phyloP scores from a whole-genome alignment of 2,329 filamentous ascomycete genomes.

The Fusarium sp. region DNA sequence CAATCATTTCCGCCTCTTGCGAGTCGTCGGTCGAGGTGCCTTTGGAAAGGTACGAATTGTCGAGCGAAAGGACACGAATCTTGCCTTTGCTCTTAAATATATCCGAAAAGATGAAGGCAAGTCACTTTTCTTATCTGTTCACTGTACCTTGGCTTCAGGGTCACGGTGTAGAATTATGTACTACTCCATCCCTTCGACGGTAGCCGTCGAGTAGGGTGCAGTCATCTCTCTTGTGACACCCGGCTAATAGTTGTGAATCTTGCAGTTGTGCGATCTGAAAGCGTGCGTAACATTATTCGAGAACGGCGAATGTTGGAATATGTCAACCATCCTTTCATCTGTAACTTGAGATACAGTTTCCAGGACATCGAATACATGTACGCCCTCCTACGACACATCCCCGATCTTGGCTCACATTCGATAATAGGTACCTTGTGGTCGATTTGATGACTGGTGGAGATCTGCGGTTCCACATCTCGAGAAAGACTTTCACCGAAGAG shows the following conservation, averaged over 20 bases:
- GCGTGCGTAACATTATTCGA: slow-evolving; percentile 96
- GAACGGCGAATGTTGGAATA: slow-evolving; percentile 98
- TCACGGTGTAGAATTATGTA: slow-evolving; percentile 1
- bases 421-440: slow-evolving; percentile 88
- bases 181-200: not conserved
- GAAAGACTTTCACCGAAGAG: slow-evolving; percentile 98
- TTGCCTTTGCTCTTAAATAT: slow-evolving; percentile 97
- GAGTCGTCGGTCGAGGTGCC: slow-evolving; percentile 96
- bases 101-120: slow-evolving; percentile 97
- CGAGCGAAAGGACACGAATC: slow-evolving; percentile 92
- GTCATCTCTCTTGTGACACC: slow-evolving; percentile 5
- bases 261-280: slow-evolving; percentile 94
- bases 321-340: slow-evolving; percentile 96
- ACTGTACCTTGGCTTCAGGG: not conserved
- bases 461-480: slow-evolving; percentile 94
- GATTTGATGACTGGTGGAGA: slow-evolving; percentile 99
- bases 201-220: not conserved
- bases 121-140: slow-evolving; percentile 41
- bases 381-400: slow-evolving; percentile 47
- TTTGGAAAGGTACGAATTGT: slow-evolving; percentile 99
- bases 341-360: slow-evolving; percentile 98
- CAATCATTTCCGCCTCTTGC: slow-evolving; percentile 94
- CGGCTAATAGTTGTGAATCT: slow-evolving; percentile 39
- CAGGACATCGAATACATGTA: slow-evolving; percentile 99
- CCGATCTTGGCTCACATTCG: slow-evolving; percentile 31